Base-by-base conservation (phyloP, 768 basidiomycete species). In the Goffeauzyma gilvescens region DNA sequence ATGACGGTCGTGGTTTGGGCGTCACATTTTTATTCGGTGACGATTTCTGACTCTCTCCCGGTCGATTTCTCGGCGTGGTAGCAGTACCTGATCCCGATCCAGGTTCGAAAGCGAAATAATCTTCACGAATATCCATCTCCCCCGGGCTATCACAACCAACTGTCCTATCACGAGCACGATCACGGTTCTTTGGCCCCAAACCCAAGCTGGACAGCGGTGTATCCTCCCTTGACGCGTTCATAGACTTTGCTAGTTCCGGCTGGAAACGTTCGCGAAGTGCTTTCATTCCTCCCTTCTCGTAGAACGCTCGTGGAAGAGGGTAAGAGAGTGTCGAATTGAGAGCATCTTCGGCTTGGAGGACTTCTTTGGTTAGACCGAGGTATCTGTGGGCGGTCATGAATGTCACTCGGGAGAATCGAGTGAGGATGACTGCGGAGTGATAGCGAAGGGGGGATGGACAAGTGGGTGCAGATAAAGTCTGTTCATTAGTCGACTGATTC, bases 261-360 rank as follows among this genome's bases (percentile, higher is more conserved):
- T 62, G 79, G 55, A 96, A 95, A n/a, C 85, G 76, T 46, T 87
- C 81, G 15, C 93, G 75, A 2, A 98, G 72, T 39, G 80, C 72
- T 58, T 84, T 77, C 49, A 98, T 71, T 5, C 93, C 90, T 5
- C 85, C 85, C 7, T 79, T 76, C 61, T 86, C 79, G 54, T 95
- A 96, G 66, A 96, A 98, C 0, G 78, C 76, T 12, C 73, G 65
- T 0, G 93, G 89, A 0, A 98, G 69, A 2, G 93, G 93, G 61
- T 96, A 85, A 39, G 86, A 89, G 13, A 93, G 90, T 47, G 95
- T 79, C 47, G 89, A 81, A 54, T 98, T 98, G 60, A 98, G 90
- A 0, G 83, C 81, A 58, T 93, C 85, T 66, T 98, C 93, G 2
- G 93, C 90, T 25, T 86, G 76, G 26, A 98, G 76, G 4, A 96